phyloP scores from a whole-genome alignment of 805 yeast genomes.

The Saccharomyces paradoxus region DNA sequence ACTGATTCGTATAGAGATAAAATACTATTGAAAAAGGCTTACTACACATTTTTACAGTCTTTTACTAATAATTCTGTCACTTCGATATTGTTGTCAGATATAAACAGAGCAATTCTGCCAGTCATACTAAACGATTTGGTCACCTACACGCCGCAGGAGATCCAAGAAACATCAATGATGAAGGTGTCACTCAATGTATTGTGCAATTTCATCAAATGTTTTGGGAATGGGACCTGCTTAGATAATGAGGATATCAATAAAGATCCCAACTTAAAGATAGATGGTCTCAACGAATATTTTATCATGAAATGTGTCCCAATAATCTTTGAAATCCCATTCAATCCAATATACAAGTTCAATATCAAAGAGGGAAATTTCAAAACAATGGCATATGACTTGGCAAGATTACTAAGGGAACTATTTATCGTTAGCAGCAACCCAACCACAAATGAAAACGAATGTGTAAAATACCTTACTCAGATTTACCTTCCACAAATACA shows the following conservation, averaged over 20 bases:
- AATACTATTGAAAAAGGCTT: constrained; percentile 57
- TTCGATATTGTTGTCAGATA: constrained; percentile 63
- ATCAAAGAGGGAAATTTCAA: constrained; percentile 74
- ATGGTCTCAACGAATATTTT: constrained; percentile 63
- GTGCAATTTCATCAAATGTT: constrained; percentile 48
- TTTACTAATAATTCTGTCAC: constrained; percentile 71
- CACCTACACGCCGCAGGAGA: constrained; percentile 50
- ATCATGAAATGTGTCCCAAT: constrained; percentile 60
- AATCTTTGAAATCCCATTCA: constrained; percentile 74
- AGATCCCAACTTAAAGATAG: constrained; percentile 40
- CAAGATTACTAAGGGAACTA: constrained; percentile 58
- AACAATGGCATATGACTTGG: constrained; percentile 64
- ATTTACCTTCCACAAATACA: constrained; percentile 44
- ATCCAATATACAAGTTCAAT: constrained; percentile 50
- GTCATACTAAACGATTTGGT: constrained; percentile 54
- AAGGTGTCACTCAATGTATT: constrained; percentile 65
- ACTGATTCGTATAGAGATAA: constrained; percentile 64
- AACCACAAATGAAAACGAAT: constrained; percentile 20
- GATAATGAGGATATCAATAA: constrained; percentile 52
- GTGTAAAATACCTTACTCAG: constrained; percentile 43
- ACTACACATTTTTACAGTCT: constrained; percentile 59
- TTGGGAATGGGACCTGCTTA: constrained; percentile 62
- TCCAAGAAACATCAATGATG: constrained; percentile 54
- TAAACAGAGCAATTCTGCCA: constrained; percentile 54
- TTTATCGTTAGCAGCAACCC: constrained; percentile 31